These are phyloP conservation scores for Collybiopsis luxurians DNA, from an alignment of 768 basidiomycete species.

Conservation along the genomic window DNA sequence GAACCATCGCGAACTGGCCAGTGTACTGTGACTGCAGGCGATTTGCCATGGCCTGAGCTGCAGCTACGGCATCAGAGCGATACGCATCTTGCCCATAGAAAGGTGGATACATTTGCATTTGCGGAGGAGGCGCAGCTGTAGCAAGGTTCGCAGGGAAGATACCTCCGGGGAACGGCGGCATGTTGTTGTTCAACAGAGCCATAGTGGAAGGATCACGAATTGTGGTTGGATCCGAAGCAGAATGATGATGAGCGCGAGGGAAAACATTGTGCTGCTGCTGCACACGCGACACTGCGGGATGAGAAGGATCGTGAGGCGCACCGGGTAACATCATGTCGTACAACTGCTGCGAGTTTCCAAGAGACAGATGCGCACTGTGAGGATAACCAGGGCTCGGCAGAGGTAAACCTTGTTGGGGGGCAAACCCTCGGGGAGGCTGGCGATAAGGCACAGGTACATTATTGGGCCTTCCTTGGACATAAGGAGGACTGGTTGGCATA, in stretches of 20 bases:
- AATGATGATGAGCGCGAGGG: conserved; percentile 77
- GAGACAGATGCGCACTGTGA: conserved; percentile 66
- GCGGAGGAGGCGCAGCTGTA: conserved; percentile 37
- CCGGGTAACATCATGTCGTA: conserved; percentile 78
- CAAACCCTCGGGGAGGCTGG: conserved; percentile 55
- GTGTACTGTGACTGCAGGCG: conserved; percentile 66
- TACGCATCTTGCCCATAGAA: conserved; percentile 68
- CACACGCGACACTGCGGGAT: conserved; percentile 68
- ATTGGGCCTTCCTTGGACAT: conserved; percentile 50
- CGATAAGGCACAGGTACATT: conserved; percentile 54
- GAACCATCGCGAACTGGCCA: conserved; percentile 39
- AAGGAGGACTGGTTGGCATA: conserved; percentile 30
- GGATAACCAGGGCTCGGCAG: conserved; percentile 54
- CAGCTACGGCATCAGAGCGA: conserved; percentile 42
- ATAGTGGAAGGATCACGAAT: conserved; percentile 70
- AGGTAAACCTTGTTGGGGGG: conserved; percentile 48
- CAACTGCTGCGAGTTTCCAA: conserved; percentile 73
- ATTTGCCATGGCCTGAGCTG: conserved; percentile 49
- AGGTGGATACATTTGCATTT: conserved; percentile 67
- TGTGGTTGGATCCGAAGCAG: conserved; percentile 77
- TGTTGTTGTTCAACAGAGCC: conserved; percentile 54
- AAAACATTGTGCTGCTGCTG: conserved; percentile 79
- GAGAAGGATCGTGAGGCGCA: conserved; percentile 45
- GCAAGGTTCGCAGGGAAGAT: conserved; percentile 55
- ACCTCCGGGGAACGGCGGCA: conserved; percentile 55